phyloP scores from a whole-genome alignment of 805 yeast species.

The Pichia membranifaciens region DNA sequence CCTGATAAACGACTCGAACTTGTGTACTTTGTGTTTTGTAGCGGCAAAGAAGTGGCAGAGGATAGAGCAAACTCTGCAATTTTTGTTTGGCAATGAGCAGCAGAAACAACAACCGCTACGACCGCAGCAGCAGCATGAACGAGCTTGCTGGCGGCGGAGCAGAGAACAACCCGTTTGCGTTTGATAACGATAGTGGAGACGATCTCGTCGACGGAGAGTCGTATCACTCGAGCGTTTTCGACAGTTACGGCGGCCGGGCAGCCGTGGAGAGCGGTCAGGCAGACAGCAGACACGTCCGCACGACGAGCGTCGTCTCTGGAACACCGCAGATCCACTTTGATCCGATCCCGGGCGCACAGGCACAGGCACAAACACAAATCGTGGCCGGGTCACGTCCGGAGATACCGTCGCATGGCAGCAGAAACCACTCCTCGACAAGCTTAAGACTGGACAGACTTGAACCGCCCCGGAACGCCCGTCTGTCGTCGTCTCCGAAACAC shows the following conservation, averaged over 20 bases:
- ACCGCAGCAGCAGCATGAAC: not conserved
- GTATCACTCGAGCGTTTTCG: not conserved
- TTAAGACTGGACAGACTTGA: not conserved
- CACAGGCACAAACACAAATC: no score
- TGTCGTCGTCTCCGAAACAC: slow-evolving; percentile 5
- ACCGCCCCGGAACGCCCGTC: slow-evolving; percentile 7
- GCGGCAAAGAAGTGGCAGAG: no score
- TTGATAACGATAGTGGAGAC: slow-evolving; percentile 12
- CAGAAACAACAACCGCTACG: not conserved
- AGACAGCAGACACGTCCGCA: no score
- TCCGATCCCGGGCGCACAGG: no score
- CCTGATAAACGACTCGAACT: not conserved
- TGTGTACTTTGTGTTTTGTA: not conserved
- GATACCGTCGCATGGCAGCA: no score
- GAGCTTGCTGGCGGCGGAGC: not conserved
- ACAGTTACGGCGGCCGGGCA: not conserved
- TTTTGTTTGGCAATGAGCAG: not conserved
- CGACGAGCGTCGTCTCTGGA: no score
- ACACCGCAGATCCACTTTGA: not conserved
- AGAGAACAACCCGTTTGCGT: slow-evolving; percentile 7
- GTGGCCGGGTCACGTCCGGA: no score
- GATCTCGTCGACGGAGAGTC: not conserved
- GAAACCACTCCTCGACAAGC: no score
- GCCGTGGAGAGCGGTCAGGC: no score
- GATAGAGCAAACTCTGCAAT: no score